Evolutionary conservation across 2,329 filamentous ascomycete species (phyloP).

Genomic region (Emericellopsis cladophorae): DNA sequence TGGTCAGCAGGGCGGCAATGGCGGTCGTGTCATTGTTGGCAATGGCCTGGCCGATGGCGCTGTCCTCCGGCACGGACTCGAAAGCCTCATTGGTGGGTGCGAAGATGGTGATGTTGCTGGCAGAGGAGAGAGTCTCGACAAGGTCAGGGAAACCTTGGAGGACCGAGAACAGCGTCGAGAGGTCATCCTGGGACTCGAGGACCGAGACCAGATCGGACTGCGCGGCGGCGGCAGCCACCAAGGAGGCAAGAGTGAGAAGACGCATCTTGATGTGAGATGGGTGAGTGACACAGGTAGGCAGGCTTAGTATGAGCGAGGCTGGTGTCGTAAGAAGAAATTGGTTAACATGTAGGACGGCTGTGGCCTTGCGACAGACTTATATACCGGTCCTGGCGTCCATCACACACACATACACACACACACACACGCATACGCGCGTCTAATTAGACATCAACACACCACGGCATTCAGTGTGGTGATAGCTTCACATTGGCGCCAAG

Average conservation of each 20-base stretch:
- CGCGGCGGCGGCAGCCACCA: neutral
- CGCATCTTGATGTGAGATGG: neutral
- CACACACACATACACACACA: too few species aligned
- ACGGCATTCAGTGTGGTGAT: too few species aligned
- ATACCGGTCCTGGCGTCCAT: too few species aligned
- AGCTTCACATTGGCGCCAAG: too few species aligned
- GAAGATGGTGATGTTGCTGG: conserved; percentile 19
- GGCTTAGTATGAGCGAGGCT: too few species aligned
- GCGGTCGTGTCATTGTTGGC: conserved; percentile 15
- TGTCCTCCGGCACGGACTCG: conserved; percentile 14
- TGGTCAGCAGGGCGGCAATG: conserved; percentile 16
- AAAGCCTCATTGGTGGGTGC: conserved; percentile 22
- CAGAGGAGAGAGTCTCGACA: conserved; percentile 14
- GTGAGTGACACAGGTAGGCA: too few species aligned
- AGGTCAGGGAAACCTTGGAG: conserved; percentile 5
- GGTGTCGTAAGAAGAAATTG: too few species aligned
- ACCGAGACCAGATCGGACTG: neutral
- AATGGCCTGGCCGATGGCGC: conserved; percentile 18
- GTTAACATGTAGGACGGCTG: too few species aligned
- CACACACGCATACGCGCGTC: too few species aligned
- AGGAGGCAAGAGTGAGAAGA: conserved; percentile 1
- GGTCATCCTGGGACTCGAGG: conserved; percentile 2
- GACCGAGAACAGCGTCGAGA: conserved; percentile 1
- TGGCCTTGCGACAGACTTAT: too few species aligned
- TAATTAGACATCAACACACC: too few species aligned